A percentile compares a stretch with the other conserved stretches of the same genome.
Conservation (phyloP, 176 grass and related monocot genomes). For the Avena eriantha region DNA sequence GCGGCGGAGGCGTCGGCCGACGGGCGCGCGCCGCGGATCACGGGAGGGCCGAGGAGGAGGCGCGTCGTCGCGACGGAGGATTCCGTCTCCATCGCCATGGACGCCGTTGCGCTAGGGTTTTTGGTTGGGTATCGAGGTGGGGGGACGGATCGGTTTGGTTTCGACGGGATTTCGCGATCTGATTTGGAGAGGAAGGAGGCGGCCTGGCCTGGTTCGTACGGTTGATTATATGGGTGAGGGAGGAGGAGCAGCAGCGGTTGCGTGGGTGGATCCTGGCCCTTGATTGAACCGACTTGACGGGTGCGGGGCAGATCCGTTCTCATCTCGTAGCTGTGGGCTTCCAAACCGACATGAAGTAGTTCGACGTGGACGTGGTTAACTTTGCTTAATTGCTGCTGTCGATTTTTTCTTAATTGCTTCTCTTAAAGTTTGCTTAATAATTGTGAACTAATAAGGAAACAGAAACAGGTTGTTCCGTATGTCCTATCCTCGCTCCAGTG, state of each 20-base stretch:
- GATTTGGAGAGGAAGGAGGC: background rate
- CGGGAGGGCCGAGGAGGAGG: slow-evolving; percentile 42
- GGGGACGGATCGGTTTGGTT: background rate
- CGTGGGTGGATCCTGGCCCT: slow-evolving; percentile 2
- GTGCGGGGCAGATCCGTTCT: background rate
- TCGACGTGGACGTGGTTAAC: too few species aligned
- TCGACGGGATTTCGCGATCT: slow-evolving; percentile 6
- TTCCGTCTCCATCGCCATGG: background rate
- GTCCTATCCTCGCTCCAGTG: too few species aligned
- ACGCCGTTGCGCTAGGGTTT: slow-evolving; percentile 14
- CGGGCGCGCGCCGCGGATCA: slow-evolving; percentile 25
- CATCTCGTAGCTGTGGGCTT: background rate
- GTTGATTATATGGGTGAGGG: background rate
- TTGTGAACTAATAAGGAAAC: too few species aligned
- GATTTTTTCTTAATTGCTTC: too few species aligned
- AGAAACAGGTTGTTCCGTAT: too few species aligned
- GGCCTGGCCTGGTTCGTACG: background rate
- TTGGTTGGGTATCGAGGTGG: background rate
- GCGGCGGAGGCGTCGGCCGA: background rate
- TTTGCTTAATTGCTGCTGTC: too few species aligned
- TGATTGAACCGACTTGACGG: background rate
- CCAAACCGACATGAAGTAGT: background rate
- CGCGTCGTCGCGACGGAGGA: background rate
- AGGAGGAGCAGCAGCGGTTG: background rate
- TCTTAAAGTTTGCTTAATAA: too few species aligned